Conservation (phyloP, 208 protist genomes). For the Trichomonas tenax region DNA sequence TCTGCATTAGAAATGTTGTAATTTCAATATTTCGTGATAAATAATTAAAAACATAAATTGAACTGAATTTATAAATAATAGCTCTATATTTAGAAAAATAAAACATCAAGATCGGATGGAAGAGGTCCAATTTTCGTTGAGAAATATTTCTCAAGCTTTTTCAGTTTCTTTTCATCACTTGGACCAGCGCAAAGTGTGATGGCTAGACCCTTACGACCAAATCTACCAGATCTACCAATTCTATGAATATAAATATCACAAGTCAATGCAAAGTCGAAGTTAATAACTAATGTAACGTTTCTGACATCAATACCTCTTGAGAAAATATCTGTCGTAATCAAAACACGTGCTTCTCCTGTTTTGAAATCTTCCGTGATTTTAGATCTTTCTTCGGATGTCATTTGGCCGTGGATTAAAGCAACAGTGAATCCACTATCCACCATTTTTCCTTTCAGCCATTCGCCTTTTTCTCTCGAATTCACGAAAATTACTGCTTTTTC, state of each 20-base stretch:
- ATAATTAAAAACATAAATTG: too few species aligned
- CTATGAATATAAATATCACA: conserved; percentile 59
- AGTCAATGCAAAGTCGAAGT: conserved; percentile 82
- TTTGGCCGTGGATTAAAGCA: conserved; percentile 54
- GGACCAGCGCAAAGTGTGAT: conserved; percentile 85
- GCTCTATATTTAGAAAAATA: background rate
- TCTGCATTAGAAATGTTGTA: too few species aligned
- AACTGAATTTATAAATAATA: background rate
- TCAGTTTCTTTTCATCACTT: conserved; percentile 42
- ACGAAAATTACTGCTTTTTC: conserved; percentile 77
- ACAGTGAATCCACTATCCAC: conserved; percentile 62
- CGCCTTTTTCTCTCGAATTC: conserved; percentile 81
- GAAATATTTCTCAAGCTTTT: conserved; percentile 10
- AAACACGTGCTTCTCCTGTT: conserved; percentile 66
- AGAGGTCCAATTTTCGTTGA: background rate
- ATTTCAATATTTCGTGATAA: too few species aligned
- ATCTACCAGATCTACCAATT: conserved; percentile 62
- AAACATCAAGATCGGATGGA: conserved; percentile 14
- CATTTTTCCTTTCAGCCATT: conserved; percentile 79
- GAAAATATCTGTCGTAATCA: conserved; percentile 76
- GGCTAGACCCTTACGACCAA: conserved; percentile 79
- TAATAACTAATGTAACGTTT: conserved; percentile 82
- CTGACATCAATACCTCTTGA: conserved; percentile 66
- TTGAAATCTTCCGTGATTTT: conserved; percentile 80
- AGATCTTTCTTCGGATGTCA: conserved; percentile 80